phyloP scores from a whole-genome alignment of 192 early-diverging fungal genomes.

The Entophlyctis helioformis region DNA sequence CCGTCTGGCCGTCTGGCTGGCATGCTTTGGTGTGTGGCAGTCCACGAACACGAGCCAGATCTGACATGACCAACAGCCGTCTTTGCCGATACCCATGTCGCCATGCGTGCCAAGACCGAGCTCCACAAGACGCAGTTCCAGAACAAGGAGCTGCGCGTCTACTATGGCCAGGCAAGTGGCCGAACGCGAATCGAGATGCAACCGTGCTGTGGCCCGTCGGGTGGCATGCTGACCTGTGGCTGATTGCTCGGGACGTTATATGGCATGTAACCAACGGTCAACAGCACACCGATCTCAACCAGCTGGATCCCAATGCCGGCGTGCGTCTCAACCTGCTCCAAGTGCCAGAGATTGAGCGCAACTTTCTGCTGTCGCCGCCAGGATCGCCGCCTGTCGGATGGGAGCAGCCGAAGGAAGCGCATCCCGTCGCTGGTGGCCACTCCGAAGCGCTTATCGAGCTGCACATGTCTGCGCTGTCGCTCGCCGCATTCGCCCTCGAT shows the following conservation, averaged over 20 bases:
- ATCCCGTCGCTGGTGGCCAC: slow-evolving; percentile 24
- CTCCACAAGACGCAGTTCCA: not conserved
- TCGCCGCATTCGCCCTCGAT: too few relatives aligned
- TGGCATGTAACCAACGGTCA: not conserved
- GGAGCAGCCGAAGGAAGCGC: slow-evolving; percentile 21
- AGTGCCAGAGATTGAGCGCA: slow-evolving; percentile 29
- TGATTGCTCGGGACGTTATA: not conserved
- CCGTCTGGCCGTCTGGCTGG: not conserved
- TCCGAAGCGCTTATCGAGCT: too few relatives aligned
- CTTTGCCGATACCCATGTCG: too few relatives aligned
- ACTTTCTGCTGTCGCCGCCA: slow-evolving; percentile 42
- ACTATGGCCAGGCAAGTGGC: slow-evolving; percentile 3
- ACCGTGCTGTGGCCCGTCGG: not conserved
- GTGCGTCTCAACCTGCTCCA: slow-evolving; percentile 19
- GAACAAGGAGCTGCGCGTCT: slow-evolving; percentile 4
- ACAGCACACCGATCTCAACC: slow-evolving; percentile 13
- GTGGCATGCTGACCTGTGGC: not conserved
- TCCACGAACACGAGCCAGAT: too few relatives aligned
- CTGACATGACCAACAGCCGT: too few relatives aligned
- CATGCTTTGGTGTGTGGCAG: not conserved
- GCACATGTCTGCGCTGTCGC: too few relatives aligned
- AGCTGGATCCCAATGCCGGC: slow-evolving; percentile 10
- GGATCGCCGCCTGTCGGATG: slow-evolving; percentile 39
- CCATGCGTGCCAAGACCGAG: too few relatives aligned
- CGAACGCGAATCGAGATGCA: not conserved